Base-by-base conservation (phyloP, 345 rosid species). In the Rhizophora apiculata region DNA sequence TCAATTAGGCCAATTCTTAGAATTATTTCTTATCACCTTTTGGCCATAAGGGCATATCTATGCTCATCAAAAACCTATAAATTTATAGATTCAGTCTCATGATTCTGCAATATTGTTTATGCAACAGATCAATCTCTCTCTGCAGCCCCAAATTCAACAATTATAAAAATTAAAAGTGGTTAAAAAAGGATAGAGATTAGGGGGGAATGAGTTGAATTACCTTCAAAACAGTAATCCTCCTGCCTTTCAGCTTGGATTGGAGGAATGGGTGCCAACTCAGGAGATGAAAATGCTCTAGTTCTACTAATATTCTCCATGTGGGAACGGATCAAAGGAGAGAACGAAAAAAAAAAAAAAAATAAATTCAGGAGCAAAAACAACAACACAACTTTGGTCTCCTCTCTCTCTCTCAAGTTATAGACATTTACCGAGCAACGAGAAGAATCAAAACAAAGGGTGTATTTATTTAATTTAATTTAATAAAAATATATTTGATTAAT, bases 181-280 rank as follows among this genome's bases (percentile, higher is more conserved):
- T 18, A 20, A 53, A 26, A 4, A 0, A 6, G 18, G 19, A 31
- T 3, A 30, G n/a, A 63, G 3, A 49, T 10, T 4, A 13, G 2
- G 1, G 4, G 4, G 18, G 26, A 51, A 34, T 6, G 19, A 5
- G 30, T 18, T 10, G 52, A 59, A 26, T 32, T 74, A 87, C 90
- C 90, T 79, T 84, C 86, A 61, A 87, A 75, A 66, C 73, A 74
- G 54, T 65, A 59, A 68, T 86, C 84, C 31, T 76, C 87, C 16
- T 78, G 68, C 37, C 63, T 56, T 43, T 72, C 52, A 3, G 37
- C 3, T 52, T 63, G 68, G 67, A 73, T 70, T 43, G 74, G 30
- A 27, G 74, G 68, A 51, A 72, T 49, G 30, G 73, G 81, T 19
- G 61, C 63, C 69, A 85, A 66, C 4, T 84, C 87, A 10, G 94